A percentile compares a stretch with the other conserved stretches of the same genome.
Evolutionary conservation across 805 yeast genomes (phyloP).

Genomic region (Candida michaelii): DNA sequence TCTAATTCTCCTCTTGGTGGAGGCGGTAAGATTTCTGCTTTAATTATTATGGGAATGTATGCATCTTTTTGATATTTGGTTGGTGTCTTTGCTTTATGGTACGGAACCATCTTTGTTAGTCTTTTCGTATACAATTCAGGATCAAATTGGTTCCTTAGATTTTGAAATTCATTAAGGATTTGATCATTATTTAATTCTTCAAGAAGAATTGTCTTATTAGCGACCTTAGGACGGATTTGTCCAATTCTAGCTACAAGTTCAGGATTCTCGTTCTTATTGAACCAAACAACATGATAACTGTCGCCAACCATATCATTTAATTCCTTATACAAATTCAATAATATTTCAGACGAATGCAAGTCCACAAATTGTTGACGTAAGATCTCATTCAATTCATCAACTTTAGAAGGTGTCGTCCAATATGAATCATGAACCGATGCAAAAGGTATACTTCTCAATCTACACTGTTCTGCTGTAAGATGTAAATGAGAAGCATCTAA

Average conservation of each 20-base stretch:
- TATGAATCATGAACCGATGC: constrained; percentile 43
- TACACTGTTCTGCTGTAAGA: constrained; percentile 32
- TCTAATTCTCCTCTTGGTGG: constrained; percentile 37
- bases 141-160: constrained; percentile 19
- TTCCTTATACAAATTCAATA: constrained; percentile 27
- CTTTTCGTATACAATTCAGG: constrained; percentile 24
- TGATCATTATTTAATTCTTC: constrained; percentile 16
- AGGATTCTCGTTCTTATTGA: constrained; percentile 16
- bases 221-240: background rate
- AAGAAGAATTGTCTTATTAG: background rate
- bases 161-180: background rate
- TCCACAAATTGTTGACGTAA: constrained; percentile 37
- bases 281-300: constrained; percentile 36
- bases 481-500: constrained; percentile 40
- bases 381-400: constrained; percentile 23
- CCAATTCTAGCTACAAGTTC: constrained; percentile 6
- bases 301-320: constrained; percentile 21
- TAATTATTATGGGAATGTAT: constrained; percentile 29
- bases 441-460: constrained; percentile 23
- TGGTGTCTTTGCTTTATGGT: constrained; percentile 6
- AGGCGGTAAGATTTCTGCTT: constrained; percentile 26
- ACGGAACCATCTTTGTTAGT: background rate
- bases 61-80: constrained; percentile 3
- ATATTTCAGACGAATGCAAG: constrained; percentile 28
- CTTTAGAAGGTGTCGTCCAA: constrained; percentile 41